These are phyloP conservation scores for Komagataella populi DNA, from an alignment of 805 yeast species.

Conservation along the genomic window DNA sequence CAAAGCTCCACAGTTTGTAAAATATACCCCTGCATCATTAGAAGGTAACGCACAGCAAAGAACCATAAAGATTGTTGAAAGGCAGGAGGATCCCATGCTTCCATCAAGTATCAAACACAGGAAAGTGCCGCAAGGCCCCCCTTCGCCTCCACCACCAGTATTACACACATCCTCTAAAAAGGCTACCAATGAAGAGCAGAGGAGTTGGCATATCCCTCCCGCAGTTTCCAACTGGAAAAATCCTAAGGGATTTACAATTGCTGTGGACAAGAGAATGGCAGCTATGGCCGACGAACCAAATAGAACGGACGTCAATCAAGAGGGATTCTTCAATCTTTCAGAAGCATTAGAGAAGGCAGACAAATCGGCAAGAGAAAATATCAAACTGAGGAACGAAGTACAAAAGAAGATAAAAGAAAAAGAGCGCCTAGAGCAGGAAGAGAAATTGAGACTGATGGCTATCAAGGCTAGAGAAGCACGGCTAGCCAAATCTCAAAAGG, in stretches of 20 bases:
- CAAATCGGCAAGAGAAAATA: conserved; percentile 40
- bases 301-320: conserved; percentile 26
- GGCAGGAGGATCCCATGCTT: conserved; percentile 69
- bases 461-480: conserved; percentile 29
- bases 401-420: conserved; percentile 35
- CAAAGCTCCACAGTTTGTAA: neutral
- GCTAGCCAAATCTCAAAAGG: neutral
- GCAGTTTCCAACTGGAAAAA: conserved; percentile 94
- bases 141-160: conserved; percentile 48
- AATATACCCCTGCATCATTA: neutral
- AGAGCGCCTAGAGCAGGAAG: conserved; percentile 35
- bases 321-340: conserved; percentile 48
- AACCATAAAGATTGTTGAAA: conserved; percentile 51
- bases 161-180: conserved; percentile 45
- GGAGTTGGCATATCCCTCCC: conserved; percentile 79
- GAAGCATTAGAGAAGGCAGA: conserved; percentile 66
- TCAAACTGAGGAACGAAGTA: conserved; percentile 34
- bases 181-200: conserved; percentile 59
- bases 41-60: conserved; percentile 18
- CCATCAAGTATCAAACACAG: conserved; percentile 68
- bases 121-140: conserved; percentile 56
- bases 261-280: conserved; percentile 65
- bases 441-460: conserved; percentile 35
- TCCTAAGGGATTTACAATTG: conserved; percentile 77
- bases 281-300: conserved; percentile 20